Evolutionary conservation across 148 eudicot genomes (phyloP), one percentile per base, ranked within the genome.

Genomic region (Vaccinium darrowii): DNA sequence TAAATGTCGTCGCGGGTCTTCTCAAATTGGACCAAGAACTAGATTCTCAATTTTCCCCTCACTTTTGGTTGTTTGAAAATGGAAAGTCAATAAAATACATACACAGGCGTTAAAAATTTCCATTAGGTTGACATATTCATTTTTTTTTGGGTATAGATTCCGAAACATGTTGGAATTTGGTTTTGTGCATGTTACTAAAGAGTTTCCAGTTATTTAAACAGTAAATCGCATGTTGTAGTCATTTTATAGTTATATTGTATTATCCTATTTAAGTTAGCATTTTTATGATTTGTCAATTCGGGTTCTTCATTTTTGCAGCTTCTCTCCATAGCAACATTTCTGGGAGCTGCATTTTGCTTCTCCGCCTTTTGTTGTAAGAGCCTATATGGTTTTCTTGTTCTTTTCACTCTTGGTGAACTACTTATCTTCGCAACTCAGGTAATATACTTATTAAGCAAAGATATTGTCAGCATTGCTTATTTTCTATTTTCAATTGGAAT

Each of bases 361-460:
- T 79, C 82, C 54, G 98, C 98, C 77, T 97, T 95, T 85, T 95
- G 96, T 83, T 94, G 91, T 52, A 92, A 94, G 92, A 92, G 84
- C 91, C 72, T 90, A 77, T 90, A 86, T 79, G 88, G 67, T 49
- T 97, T 94, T 87, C 87, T 97, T 47, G 86, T 86, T 76, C 88
- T 97, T 78, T 97, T 97, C 75, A 86, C 98, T 10, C 47, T 95
- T 36, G 99, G 98, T 49, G 95, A 97, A 88, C 88, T 97, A 33
- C 91, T 94, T n/a, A 89, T 97, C 39, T 97, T 97, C 87, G 95
- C 98, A 83, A 94, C 98, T 82, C 99, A 97, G 99, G 98, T 97
- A 93, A 56, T 39, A 58, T 78, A 77, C 30, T 27, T 69, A 43
- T 57, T 43, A 14, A 25, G 33, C 15, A 19, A 1, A 80, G 50